Conservation (phyloP, 257 asterid genomes). For the Ophiorrhiza pumila region DNA sequence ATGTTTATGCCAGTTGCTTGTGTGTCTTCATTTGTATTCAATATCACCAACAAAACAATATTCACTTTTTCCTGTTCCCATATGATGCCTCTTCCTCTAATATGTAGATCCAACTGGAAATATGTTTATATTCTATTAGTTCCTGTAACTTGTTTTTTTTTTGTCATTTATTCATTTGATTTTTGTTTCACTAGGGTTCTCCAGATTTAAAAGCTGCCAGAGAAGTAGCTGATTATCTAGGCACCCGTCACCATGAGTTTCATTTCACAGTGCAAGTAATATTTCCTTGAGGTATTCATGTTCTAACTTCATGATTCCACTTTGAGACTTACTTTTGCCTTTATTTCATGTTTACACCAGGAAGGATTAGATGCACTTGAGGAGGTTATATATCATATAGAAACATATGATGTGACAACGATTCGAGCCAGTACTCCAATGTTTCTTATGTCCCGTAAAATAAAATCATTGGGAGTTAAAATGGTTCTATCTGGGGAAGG, state of each 20-base stretch:
- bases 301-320: neutral
- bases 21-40: neutral
- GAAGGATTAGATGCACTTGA: slow-evolving; percentile 98
- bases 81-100: neutral
- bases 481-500: slow-evolving; percentile 99
- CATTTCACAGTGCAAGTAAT: slow-evolving; percentile 91
- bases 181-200: slow-evolving; percentile 60
- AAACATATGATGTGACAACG: slow-evolving; percentile 97
- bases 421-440: slow-evolving; percentile 98
- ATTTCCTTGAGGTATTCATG: slow-evolving; percentile 2
- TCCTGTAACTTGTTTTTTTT: neutral
- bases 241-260: slow-evolving; percentile 96
- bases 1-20: slow-evolving; percentile 2
- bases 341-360: slow-evolving; percentile 40
- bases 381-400: slow-evolving; percentile 91
- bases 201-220: slow-evolving; percentile 95
- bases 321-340: slow-evolving; percentile 16
- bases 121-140: neutral
- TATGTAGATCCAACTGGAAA: neutral
- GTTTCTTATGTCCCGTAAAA: slow-evolving; percentile 97
- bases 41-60: neutral
- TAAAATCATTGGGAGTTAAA: slow-evolving; percentile 91
- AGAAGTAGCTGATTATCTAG: slow-evolving; percentile 95
- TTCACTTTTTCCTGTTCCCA: neutral
- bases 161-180: neutral